These are phyloP conservation scores for Nakataea oryzae DNA, from an alignment of 2,329 filamentous ascomycete genomes.

Conservation along the genomic window DNA sequence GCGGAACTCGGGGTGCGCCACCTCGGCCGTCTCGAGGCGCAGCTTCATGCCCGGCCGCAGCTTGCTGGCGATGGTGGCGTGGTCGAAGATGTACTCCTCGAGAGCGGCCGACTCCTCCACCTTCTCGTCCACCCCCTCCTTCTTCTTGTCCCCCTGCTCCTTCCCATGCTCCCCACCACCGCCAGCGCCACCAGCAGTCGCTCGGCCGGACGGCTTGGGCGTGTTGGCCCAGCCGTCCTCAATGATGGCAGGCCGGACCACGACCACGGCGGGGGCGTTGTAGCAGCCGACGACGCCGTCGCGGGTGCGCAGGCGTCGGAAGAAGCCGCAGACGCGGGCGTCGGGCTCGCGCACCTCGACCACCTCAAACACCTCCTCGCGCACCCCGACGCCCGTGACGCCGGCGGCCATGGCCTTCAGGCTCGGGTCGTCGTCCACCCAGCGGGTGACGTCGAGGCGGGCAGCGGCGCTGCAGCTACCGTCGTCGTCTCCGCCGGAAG, in stretches of 20 bases:
- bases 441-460: not conserved
- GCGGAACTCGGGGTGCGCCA: slow-evolving; percentile 34
- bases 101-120: slow-evolving; percentile 26
- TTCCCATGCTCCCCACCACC: too few relatives aligned
- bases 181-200: not conserved
- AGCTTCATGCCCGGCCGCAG: slow-evolving; percentile 44
- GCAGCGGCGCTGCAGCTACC: too few relatives aligned
- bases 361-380: not conserved
- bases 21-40: slow-evolving; percentile 35
- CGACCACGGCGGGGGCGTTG: slow-evolving; percentile 32
- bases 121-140: slow-evolving; percentile 28
- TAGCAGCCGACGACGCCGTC: slow-evolving; percentile 20
- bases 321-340: not conserved
- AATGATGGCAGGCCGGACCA: slow-evolving; percentile 32
- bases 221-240: slow-evolving; percentile 36
- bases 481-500: not conserved
- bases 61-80: slow-evolving; percentile 32
- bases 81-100: slow-evolving; percentile 28
- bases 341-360: not conserved
- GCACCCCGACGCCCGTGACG: not conserved
- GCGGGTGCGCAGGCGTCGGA: slow-evolving; percentile 8
- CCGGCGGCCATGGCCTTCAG: not conserved
- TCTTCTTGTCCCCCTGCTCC: too few relatives aligned
- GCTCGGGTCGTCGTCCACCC: not conserved
- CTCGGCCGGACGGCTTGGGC: slow-evolving; percentile 12